Conservation (phyloP, 768 basidiomycete species). For the Austroboletus festivus region DNA sequence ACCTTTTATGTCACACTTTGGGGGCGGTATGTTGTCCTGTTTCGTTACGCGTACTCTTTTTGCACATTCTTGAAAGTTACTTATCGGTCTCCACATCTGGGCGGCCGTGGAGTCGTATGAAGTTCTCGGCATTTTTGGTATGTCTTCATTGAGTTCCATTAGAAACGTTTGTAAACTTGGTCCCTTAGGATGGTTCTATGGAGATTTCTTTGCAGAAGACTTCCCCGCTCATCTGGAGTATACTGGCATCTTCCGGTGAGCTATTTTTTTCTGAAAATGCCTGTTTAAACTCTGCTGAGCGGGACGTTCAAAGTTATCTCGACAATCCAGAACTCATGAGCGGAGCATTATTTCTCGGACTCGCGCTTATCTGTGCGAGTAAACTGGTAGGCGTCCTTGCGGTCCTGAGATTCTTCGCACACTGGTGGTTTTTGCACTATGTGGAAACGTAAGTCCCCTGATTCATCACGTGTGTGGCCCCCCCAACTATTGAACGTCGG, state of each 20-base stretch:
- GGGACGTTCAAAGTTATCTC: conserved; percentile 54
- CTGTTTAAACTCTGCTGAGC: background rate
- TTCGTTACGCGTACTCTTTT: background rate
- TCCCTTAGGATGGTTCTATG: conserved; percentile 90
- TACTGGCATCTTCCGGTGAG: conserved; percentile 92
- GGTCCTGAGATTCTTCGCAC: conserved; percentile 78
- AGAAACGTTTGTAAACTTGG: conserved; percentile 1
- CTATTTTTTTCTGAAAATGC: conserved; percentile 1
- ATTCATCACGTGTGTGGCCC: background rate
- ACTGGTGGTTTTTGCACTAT: conserved; percentile 93
- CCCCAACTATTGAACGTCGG: background rate
- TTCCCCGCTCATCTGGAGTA: conserved; percentile 89
- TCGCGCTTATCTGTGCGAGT: conserved; percentile 87
- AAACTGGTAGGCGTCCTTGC: conserved; percentile 88
- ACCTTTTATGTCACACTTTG: conserved; percentile 82
- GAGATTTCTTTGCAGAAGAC: conserved; percentile 94
- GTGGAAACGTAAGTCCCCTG: conserved; percentile 78
- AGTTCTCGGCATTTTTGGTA: conserved; percentile 91
- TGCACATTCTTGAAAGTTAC: conserved; percentile 46
- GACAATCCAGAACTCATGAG: conserved; percentile 97
- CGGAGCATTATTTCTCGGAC: conserved; percentile 91
- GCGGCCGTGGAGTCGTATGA: conserved; percentile 86
- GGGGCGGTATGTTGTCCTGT: conserved; percentile 61
- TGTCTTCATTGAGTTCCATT: conserved; percentile 12
- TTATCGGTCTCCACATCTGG: conserved; percentile 90